Conservation (phyloP, 2,329 filamentous ascomycete genomes). For the Coniella lustricola region DNA sequence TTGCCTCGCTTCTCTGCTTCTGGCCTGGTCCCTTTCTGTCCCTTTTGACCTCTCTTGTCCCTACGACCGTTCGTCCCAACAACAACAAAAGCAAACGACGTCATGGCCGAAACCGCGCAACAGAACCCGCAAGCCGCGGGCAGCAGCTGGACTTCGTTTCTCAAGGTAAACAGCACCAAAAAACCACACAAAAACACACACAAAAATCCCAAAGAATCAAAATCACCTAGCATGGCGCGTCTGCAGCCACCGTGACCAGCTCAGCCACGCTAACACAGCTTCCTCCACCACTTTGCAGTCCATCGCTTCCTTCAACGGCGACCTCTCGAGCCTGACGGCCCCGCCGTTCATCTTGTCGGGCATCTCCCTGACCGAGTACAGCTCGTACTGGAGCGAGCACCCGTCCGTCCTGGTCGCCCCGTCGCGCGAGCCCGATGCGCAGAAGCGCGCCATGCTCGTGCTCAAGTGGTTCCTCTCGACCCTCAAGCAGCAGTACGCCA, state of each 20-base stretch:
- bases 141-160: slow-evolving; percentile 45
- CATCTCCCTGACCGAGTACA: slow-evolving; percentile 73
- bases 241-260: too few relatives aligned
- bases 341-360: slow-evolving; percentile 77
- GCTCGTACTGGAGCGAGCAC: slow-evolving; percentile 76
- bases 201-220: neutral
- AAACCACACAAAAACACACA: too few relatives aligned
- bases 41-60: neutral
- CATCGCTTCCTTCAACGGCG: slow-evolving; percentile 75
- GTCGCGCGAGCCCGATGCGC: slow-evolving; percentile 68
- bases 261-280: neutral
- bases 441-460: slow-evolving; percentile 79
- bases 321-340: slow-evolving; percentile 72
- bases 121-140: slow-evolving; percentile 29
- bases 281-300: slow-evolving; percentile 38
- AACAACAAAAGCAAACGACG: neutral
- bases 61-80: neutral
- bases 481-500: slow-evolving; percentile 76
- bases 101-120: slow-evolving; percentile 13
- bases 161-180: slow-evolving; percentile 35
- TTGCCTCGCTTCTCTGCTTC: too few relatives aligned
- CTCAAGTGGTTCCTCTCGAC: slow-evolving; percentile 94
- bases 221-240: neutral
- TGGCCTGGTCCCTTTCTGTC: neutral
- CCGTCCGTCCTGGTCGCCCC: slow-evolving; percentile 74